phyloP scores from a whole-genome alignment of 1,284 basidiomycete species.

The Leccinum glutinopallens region DNA sequence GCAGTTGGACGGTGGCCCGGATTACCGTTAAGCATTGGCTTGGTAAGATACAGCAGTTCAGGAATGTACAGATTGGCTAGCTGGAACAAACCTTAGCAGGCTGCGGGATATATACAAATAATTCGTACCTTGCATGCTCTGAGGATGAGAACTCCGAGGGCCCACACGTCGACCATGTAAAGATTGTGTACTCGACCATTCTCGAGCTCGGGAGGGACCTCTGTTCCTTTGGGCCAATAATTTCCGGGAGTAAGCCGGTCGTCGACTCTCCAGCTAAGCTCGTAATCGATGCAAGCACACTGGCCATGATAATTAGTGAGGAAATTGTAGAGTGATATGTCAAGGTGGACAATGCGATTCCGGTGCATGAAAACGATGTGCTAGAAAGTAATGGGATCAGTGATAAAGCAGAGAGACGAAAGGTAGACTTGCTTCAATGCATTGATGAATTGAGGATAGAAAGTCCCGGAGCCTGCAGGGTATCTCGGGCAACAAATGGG shows the following conservation, averaged over 20 bases:
- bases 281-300: conserved; percentile 74
- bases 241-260: conserved; percentile 43
- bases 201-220: conserved; percentile 73
- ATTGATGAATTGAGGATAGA: conserved; percentile 58
- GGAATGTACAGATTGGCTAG: conserved; percentile 57
- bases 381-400: conserved; percentile 37
- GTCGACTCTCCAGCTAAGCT: conserved; percentile 59
- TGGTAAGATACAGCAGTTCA: conserved; percentile 53
- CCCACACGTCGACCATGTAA: conserved; percentile 73
- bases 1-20: conserved; percentile 56
- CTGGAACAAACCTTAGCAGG: conserved; percentile 38
- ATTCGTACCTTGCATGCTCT: conserved; percentile 60
- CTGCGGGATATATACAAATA: background rate
- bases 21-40: conserved; percentile 55
- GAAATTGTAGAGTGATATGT: conserved; percentile 69
- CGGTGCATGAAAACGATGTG: conserved; percentile 70
- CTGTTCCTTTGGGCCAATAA: conserved; percentile 53
- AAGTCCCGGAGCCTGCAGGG: conserved; percentile 57
- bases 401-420: conserved; percentile 6
- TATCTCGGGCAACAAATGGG: conserved; percentile 53
- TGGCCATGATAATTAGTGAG: conserved; percentile 62
- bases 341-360: conserved; percentile 65
- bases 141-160: conserved; percentile 63
- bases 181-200: conserved; percentile 54
- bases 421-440: conserved; percentile 59